Base-by-base conservation (phyloP, 495 filamentous ascomycete species). In the Aspergillus taichungensis region DNA sequence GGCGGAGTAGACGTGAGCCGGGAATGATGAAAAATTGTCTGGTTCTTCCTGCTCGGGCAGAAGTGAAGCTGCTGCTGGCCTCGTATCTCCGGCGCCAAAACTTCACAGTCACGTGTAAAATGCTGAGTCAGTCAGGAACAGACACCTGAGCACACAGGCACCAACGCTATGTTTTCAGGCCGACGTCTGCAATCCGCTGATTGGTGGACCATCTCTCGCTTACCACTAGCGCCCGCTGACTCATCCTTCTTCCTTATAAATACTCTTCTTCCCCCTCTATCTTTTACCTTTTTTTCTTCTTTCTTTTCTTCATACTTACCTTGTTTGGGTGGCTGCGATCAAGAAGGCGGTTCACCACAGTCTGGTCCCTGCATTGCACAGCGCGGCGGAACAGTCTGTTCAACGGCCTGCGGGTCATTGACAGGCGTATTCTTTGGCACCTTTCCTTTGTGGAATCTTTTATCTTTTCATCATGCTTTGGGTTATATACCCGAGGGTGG, bases 351-450 rank as follows among this genome's bases (percentile, higher is more conserved):
- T 63, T 54, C 67, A 67, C 71, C 72, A 79, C 69, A 64, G 62
- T 62, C 72, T 72, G 73, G 80, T 77, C 67, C 79, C 79, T 84
- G 75, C 80, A 85, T 85, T 82, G 81, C 80, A 85, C 81, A 84
- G 54, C 79, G 80, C 71, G 81, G 80, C 65, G 77, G 69, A 78
- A 66, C 74, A 71, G 67, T 72, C 64, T 61, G 73, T 78, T 76
- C 73, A 80, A 73, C 75, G 74, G 76, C 72, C 67, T 83, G 78
- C 77, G 79, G 80, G 75, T 75, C 75, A 77, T 73, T 79, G 73
- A 75, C 70, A 74, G 74, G 77, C 76, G 78, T 61, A 83, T 84
- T 83, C 81, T 84, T 84, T 83, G 79, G 72, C 82, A 73, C 73
- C 59, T 58, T 61, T 63, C 63, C 47, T 52, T 58, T 49, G 54